Base-by-base conservation (phyloP, 805 yeast species). In the Blastobotrys americana region DNA sequence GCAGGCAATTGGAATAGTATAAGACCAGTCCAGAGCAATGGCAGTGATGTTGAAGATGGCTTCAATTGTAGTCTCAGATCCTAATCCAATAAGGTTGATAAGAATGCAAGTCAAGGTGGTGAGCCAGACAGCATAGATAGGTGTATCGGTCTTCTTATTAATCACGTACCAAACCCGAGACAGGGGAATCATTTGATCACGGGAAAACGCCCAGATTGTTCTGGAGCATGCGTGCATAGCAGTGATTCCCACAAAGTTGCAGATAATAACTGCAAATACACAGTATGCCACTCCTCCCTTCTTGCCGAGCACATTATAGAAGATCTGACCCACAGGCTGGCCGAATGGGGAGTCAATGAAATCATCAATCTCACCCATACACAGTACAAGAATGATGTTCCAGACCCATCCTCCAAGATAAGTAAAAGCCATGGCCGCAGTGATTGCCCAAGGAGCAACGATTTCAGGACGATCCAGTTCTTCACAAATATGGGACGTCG, bases 21-120 rank as follows among this genome's bases (percentile, higher is more conserved):
- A 82, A 2, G 93, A 86, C 23, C 83, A 69, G 41, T 87, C 80
- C 47, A 85, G 66, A 2, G 87, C 74, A 17, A 84, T 72, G 2
- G 86, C 93, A 6, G 90, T 80, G 15, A 89, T 80, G 0, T 94
- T 93, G 66, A 84, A 77, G 60, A 85, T 84, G 3, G 94, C 88
- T 60, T 82, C 82, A 62, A 85, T 82, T 0, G 93, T 88, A 5
- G 88, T 76, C 3, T 78, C 68, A 0, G 90, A 82, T 1, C 84
- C 61, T 37, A 85, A 63, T 2, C 89, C 82, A 34, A 85, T 67
- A 5, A 80, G 59, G 1, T 89, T 84, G 38, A 84, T 63, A 2
- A 76, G 44, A 39, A 49, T 51, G 41, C 56, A 53, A 27, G 45
- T 37, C 22, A 46, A 34, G 21, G 44, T 42, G 16, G 73, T 73